Evolutionary conservation across 176 grass and related monocot species (phyloP), one percentile per base, ranked within the genome.

Genomic region (Triticum dicoccoides): DNA sequence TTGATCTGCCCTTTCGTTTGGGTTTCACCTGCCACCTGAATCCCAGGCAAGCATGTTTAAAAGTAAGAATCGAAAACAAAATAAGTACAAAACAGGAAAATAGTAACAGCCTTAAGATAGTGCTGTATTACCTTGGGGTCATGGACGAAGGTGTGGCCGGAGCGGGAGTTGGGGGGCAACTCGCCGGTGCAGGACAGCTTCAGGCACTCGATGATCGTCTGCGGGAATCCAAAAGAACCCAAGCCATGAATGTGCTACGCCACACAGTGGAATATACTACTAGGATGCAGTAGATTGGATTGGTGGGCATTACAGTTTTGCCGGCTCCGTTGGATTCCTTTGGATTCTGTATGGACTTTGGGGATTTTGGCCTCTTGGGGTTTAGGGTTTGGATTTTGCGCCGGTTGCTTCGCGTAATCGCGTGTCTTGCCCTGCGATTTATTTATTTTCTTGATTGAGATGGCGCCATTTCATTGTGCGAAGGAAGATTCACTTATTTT

Each of bases 201-300:
- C 78, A 98, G 83, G 90, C 96, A 98, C 65, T 98, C 93, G 66
- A 98, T 98, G 78, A 98, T 98, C 61, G 96, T 96, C 95, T 97
- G 71, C 65, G 84, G 68, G 70, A 39, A 79, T 12, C 42, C 38
- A 69, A 85, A 75, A 49, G 62, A 80, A 51, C 69, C 39, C 49
- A 17, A 52, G 49, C 49, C 49, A 52, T 52, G 49, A 21, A 66
- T 71, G 62, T 5, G 61, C 23, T 9, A 11, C 25, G 47, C 49
- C 49, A 17, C 49, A 52, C 17, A 15, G 47, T 15, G 47, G 47
- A 51, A 51, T 51, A 51, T 51, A 49, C 1, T 3, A 42, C 0
- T 47, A 47, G 11, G 45, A 49, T 49, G 45, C 45, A 51, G 33
- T 35, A 54, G 54, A 84, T 63, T 74, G 82, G 82, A 61, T 73